phyloP scores from a whole-genome alignment of 352 stramenopile genomes.

The Phytophthora vignae region DNA sequence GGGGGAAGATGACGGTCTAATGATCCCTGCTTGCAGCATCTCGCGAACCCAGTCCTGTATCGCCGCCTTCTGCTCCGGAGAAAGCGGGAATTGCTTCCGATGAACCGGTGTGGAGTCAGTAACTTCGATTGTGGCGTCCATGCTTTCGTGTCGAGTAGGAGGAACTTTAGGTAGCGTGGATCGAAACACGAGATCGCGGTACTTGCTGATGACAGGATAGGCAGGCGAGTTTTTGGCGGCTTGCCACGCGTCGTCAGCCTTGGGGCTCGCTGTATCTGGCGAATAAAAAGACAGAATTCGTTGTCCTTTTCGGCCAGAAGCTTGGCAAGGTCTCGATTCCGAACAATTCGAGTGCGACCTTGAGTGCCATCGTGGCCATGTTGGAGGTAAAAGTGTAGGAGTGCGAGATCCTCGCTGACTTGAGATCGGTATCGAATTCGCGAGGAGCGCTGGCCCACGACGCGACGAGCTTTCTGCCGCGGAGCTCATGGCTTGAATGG shows the following conservation, averaged over 20 bases:
- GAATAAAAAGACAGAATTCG: too few species aligned
- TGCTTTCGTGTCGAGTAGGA: background rate
- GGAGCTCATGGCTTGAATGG: background rate
- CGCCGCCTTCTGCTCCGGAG: slow-evolving; percentile 6
- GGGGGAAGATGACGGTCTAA: slow-evolving; percentile 9
- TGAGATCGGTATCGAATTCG: too few species aligned
- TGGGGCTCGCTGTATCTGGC: background rate
- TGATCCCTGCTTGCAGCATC: slow-evolving; percentile 10
- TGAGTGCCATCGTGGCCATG: too few species aligned
- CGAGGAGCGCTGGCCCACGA: background rate
- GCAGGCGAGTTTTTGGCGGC: background rate
- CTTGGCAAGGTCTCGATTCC: too few species aligned
- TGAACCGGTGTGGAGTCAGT: slow-evolving; percentile 2
- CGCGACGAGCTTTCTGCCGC: background rate
- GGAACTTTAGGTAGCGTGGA: slow-evolving; percentile 1
- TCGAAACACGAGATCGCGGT: slow-evolving; percentile 5
- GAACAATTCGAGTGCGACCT: too few species aligned
- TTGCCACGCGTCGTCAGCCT: background rate
- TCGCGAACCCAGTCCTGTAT: slow-evolving; percentile 6
- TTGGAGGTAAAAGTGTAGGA: too few species aligned
- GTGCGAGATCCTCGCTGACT: too few species aligned
- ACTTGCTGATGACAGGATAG: background rate
- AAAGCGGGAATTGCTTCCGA: slow-evolving; percentile 13
- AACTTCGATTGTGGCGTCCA: slow-evolving; percentile 8
- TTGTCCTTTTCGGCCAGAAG: too few species aligned